Percentiles rank a stretch among this genome's conserved stretches.
Evolutionary conservation across 164 flowering plant species (phyloP).

Genomic region (Magnolia sinica): DNA sequence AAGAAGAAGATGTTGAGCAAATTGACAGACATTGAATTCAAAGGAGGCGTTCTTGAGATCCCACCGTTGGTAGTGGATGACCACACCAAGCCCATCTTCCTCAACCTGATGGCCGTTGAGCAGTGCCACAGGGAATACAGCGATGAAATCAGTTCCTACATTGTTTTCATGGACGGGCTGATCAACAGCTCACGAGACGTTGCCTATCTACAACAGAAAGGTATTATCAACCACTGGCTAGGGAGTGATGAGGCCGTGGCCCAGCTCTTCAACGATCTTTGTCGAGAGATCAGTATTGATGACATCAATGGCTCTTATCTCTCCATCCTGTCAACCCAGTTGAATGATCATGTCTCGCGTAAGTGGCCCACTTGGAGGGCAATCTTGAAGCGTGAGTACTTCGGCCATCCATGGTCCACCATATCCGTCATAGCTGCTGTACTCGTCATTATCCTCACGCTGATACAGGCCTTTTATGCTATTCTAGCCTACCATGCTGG

Average conservation of each 20-base stretch:
- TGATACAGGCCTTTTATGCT: slow-evolving; percentile 8
- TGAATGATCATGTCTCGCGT: slow-evolving; percentile 2
- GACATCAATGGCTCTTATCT: slow-evolving; percentile 21
- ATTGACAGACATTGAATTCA: slow-evolving; percentile 4
- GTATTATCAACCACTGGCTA: no score
- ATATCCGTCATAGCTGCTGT: slow-evolving; percentile 16
- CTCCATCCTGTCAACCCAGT: slow-evolving; percentile 9
- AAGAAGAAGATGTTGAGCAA: slow-evolving; percentile 17
- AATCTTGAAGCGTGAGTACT: slow-evolving; percentile 20
- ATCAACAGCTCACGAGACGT: no score
- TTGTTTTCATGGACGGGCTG: neutral
- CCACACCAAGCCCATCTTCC: no score
- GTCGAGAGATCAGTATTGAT: neutral
- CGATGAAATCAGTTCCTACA: slow-evolving; percentile 18
- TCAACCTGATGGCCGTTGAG: no score
- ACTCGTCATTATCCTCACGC: slow-evolving; percentile 10
- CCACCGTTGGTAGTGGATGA: no score
- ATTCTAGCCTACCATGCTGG: no score
- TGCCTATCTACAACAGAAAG: no score
- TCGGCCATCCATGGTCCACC: slow-evolving; percentile 20
- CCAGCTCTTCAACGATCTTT: slow-evolving; percentile 14
- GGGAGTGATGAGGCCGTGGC: slow-evolving; percentile 20
- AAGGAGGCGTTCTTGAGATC: no score
- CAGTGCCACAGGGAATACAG: neutral
- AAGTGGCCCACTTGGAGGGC: slow-evolving; percentile 14